Evolutionary conservation across 2,329 filamentous ascomycete genomes (phyloP).

Genomic region (Aspergillus aculeatus): DNA sequence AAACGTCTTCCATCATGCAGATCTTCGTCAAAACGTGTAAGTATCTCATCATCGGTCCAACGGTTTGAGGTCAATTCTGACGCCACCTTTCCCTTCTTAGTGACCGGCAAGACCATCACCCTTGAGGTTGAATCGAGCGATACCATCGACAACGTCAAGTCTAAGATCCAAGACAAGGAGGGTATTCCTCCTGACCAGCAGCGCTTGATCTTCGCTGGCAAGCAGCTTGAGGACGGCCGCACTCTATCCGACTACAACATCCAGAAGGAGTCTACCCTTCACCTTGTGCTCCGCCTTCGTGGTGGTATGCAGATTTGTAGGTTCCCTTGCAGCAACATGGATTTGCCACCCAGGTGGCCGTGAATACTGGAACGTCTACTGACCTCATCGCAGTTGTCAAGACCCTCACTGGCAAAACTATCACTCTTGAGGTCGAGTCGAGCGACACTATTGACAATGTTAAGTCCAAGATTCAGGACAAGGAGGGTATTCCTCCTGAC

Average conservation of each 20-base stretch:
- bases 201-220: slow-evolving; percentile 58
- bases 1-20: slow-evolving; percentile 65
- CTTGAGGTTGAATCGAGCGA: slow-evolving; percentile 51
- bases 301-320: slow-evolving; percentile 64
- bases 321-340: slow-evolving; percentile 21
- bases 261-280: slow-evolving; percentile 66
- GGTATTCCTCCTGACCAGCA: slow-evolving; percentile 60
- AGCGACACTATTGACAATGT: slow-evolving; percentile 94
- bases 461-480: slow-evolving; percentile 96
- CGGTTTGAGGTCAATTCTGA: slow-evolving; percentile 22
- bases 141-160: slow-evolving; percentile 57
- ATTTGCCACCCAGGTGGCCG: slow-evolving; percentile 15
- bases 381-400: slow-evolving; percentile 50
- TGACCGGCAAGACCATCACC: slow-evolving; percentile 60
- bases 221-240: slow-evolving; percentile 58
- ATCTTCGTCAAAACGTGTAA: slow-evolving; percentile 97
- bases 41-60: slow-evolving; percentile 44
- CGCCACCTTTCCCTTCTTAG: slow-evolving; percentile 42
- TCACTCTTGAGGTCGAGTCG: slow-evolving; percentile 65
- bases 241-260: slow-evolving; percentile 58
- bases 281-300: slow-evolving; percentile 72
- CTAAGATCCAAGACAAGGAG: slow-evolving; percentile 61
- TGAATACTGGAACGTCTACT: not conserved
- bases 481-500: slow-evolving; percentile 94
- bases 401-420: slow-evolving; percentile 63